phyloP scores from a whole-genome alignment of 2,329 filamentous ascomycete genomes.

The Tolypocladium nubicola region DNA sequence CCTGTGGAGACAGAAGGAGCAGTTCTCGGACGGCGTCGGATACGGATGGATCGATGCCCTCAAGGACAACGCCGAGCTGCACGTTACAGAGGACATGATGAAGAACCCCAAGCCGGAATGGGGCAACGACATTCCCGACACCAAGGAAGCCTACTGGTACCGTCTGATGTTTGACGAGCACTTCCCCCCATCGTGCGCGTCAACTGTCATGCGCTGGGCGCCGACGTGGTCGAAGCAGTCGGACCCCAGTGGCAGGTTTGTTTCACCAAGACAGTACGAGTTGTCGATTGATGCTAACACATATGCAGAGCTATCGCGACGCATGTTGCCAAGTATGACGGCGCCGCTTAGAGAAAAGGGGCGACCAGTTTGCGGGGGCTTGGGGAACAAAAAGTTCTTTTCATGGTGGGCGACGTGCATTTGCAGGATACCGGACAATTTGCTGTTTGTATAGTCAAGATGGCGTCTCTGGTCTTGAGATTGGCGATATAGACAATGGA shows the following conservation, averaged over 20 bases:
- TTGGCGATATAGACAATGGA: background rate
- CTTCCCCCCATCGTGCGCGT: conserved; percentile 85
- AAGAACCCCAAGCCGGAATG: conserved; percentile 96
- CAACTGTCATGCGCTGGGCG: conserved; percentile 91
- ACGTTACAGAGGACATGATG: conserved; percentile 96
- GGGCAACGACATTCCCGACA: conserved; percentile 85
- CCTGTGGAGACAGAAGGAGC: conserved; percentile 97
- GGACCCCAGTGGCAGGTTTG: conserved; percentile 81
- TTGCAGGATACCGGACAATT: background rate
- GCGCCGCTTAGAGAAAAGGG: conserved; percentile 21
- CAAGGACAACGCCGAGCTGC: conserved; percentile 83
- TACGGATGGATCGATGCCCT: conserved; percentile 98
- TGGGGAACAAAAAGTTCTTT: background rate
- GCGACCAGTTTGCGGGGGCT: background rate
- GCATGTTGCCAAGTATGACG: conserved; percentile 64
- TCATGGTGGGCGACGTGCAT: background rate
- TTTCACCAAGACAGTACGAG: conserved; percentile 1
- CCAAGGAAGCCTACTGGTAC: conserved; percentile 99
- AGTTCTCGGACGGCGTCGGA: conserved; percentile 96
- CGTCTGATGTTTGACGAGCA: conserved; percentile 97
- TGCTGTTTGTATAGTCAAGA: background rate
- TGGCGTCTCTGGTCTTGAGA: background rate
- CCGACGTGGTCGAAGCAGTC: conserved; percentile 96
- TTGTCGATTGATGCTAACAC: conserved; percentile 8
- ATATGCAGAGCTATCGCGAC: conserved; percentile 58